Evolutionary conservation across 108 stramenopile species (phyloP), one percentile per base, ranked within the genome.

Genomic region (Fragilariopsis cylindrus): DNA sequence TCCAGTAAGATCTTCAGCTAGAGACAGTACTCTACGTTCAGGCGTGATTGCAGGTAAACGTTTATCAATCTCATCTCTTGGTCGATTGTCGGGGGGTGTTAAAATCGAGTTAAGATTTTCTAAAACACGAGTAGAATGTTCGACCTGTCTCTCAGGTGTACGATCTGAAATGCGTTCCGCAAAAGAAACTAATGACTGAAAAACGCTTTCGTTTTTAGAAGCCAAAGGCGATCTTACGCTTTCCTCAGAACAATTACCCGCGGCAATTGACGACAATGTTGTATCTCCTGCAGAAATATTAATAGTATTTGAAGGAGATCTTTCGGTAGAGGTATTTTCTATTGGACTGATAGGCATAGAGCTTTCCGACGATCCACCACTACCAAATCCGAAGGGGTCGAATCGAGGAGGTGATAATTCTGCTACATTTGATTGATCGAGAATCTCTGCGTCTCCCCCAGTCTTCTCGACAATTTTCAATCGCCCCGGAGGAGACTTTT

Each of bases 51-150:
- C 42, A 65, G 65, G 44, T 12, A 48, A 18, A 8, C 58, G 58
- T 60, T 30, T 30, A 15, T 53, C 15, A n/a, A 12, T 53, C 52
- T 53, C 52, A 12, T 15, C 52, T 15, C n/a, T n/a, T n/a, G 15
- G 12, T 53, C 52, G 52, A 15, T 53, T 12, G 12, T 8, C 30
- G 3, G 67, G 16, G 3, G 47, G 46, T 50, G 30, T 13, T 15
- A 68, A 68, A 68, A 68, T 68, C 12, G 67, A 15, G 39, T 48
- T 52, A n/a, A 68, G 67, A 48, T 68, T 30, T 18, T 68, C 67
- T 21, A 68, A 52, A 18, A 68, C 30, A 8, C 67, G 67, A 4
- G 16, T 50, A 5, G 67, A 50, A 68, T 68, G 48, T 5, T 68
- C 67, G 7, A 48, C n/a, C 43, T 68, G 41, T 45, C 45, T 18